These are phyloP conservation scores for Cyberlindnera americana DNA, from an alignment of 805 yeast species.

Conservation along the genomic window DNA sequence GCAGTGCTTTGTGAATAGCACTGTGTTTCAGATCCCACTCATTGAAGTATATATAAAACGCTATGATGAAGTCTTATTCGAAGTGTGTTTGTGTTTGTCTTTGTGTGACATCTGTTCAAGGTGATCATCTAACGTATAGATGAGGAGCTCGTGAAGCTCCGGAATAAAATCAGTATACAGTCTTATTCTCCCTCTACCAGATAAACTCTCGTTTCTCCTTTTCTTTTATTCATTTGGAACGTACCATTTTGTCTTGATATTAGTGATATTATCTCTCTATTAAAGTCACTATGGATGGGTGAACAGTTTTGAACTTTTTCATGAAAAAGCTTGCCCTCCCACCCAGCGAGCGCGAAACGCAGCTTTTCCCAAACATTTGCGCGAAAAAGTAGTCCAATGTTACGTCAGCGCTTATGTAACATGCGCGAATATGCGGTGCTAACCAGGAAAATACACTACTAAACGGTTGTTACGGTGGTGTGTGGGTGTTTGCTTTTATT, in stretches of 20 bases:
- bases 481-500: too few species aligned
- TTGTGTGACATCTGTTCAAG: constrained; percentile 10
- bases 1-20: too few species aligned
- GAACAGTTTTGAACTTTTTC: constrained; percentile 8
- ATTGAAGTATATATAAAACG: too few species aligned
- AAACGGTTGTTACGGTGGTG: neutral
- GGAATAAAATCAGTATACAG: constrained; percentile 5
- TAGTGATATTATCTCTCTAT: constrained; percentile 2
- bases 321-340: constrained; percentile 6
- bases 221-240: constrained; percentile 1
- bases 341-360: neutral
- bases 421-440: neutral
- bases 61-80: too few species aligned
- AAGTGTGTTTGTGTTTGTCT: too few species aligned
- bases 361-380: neutral
- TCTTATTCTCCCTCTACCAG: constrained; percentile 4
- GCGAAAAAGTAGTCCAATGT: constrained; percentile 4
- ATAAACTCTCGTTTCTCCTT: neutral
- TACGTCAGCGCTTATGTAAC: neutral
- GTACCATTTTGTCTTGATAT: constrained; percentile 17
- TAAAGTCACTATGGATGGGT: constrained; percentile 1
- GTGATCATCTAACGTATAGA: constrained; percentile 6
- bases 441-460: too few species aligned
- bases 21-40: too few species aligned
- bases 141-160: constrained; percentile 8